Conservation (phyloP, 2,329 filamentous ascomycete genomes). For the Botryosphaeria agaves region DNA sequence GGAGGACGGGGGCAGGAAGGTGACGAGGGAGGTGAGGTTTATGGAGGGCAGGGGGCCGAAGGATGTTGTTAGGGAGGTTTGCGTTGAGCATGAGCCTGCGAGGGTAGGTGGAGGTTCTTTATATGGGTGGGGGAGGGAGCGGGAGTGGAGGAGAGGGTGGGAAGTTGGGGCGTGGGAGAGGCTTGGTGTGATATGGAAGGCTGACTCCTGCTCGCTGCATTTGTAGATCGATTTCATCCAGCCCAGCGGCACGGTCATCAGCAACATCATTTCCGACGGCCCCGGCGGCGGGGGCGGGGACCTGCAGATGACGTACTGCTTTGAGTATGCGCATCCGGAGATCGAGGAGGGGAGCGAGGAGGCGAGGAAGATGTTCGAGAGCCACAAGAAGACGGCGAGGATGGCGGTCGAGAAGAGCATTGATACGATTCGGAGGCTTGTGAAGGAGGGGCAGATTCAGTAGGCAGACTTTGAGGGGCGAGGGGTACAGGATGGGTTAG, state of each 20-base stretch:
- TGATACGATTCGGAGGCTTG: constrained; percentile 24
- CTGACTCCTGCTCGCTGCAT: no score
- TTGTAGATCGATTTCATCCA: constrained; percentile 28
- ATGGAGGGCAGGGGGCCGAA: constrained; percentile 14
- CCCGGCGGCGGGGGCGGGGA: constrained; percentile 14
- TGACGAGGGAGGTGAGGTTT: constrained; percentile 22
- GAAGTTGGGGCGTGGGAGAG: not conserved
- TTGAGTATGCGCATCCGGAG: constrained; percentile 22
- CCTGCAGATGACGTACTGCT: constrained; percentile 28
- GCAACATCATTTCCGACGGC: constrained; percentile 26
- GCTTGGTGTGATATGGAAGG: no score
- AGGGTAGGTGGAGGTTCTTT: constrained; percentile 16
- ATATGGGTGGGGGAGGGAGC: not conserved
- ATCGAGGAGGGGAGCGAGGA: constrained; percentile 18
- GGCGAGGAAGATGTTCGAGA: constrained; percentile 11
- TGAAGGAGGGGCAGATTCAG: constrained; percentile 16
- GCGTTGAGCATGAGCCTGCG: constrained; percentile 19
- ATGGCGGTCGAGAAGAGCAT: constrained; percentile 25
- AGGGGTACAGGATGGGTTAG: not conserved
- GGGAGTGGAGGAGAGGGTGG: not conserved
- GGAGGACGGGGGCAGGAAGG: constrained; percentile 10
- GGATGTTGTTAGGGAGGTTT: constrained; percentile 18
- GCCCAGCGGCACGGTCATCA: constrained; percentile 23
- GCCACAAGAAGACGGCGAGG: constrained; percentile 16
- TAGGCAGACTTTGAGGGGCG: no score